phyloP scores from a whole-genome alignment of 495 filamentous ascomycete species.

The Penicilliopsis zonata region DNA sequence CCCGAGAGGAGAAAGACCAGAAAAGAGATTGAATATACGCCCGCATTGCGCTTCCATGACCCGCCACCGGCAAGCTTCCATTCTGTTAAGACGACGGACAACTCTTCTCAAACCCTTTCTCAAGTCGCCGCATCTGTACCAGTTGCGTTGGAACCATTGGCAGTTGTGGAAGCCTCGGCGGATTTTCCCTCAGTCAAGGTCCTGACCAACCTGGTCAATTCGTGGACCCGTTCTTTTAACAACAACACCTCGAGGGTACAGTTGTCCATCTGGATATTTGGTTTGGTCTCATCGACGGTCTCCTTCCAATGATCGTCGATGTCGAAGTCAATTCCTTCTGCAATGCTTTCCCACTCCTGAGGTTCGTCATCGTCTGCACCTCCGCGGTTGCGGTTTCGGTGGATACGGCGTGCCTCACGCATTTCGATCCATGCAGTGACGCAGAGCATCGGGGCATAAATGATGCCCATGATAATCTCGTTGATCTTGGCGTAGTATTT shows the following conservation, averaged over 20 bases:
- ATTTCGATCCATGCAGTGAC: constrained; percentile 69
- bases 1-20: too few relatives aligned
- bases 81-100: too few relatives aligned
- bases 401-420: constrained; percentile 53
- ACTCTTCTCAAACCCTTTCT: too few relatives aligned
- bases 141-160: too few relatives aligned
- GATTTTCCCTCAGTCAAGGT: constrained; percentile 20
- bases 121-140: too few relatives aligned
- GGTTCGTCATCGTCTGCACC: constrained; percentile 82
- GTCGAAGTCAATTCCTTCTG: constrained; percentile 61
- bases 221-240: constrained; percentile 54
- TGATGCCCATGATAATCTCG: constrained; percentile 69
- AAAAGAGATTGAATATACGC: too few relatives aligned
- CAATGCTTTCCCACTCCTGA: constrained; percentile 89
- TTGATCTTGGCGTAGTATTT: constrained; percentile 64
- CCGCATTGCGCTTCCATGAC: too few relatives aligned
- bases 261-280: constrained; percentile 63
- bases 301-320: constrained; percentile 72
- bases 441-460: constrained; percentile 78
- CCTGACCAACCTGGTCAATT: constrained; percentile 51
- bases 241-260: constrained; percentile 56
- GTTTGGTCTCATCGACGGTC: constrained; percentile 56
- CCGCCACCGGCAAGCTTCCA: too few relatives aligned
- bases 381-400: constrained; percentile 58
- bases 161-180: background rate